Evolutionary conservation across 2,329 filamentous ascomycete genomes (phyloP).

Genomic region (Colletotrichum magnum): DNA sequence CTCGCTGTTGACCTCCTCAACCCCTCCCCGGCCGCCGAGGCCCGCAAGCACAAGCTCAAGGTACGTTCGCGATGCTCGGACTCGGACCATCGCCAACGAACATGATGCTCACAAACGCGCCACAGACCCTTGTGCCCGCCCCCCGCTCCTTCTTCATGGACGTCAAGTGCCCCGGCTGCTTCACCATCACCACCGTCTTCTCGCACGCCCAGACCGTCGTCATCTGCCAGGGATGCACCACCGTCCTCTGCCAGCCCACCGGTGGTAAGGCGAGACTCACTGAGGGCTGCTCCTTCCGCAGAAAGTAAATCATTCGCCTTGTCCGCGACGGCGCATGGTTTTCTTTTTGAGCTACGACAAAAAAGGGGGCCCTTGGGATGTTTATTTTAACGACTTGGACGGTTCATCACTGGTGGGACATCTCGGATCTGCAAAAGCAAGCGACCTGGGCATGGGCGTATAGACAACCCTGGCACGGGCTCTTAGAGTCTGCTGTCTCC

Average conservation of each 20-base stretch:
- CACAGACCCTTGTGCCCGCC: slow-evolving; percentile 90
- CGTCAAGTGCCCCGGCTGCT: slow-evolving; percentile 99
- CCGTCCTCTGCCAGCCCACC: slow-evolving; percentile 99
- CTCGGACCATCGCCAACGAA: neutral
- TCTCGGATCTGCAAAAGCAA: slow-evolving; percentile 71
- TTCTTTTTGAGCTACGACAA: slow-evolving; percentile 50
- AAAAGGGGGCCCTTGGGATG: slow-evolving; percentile 54
- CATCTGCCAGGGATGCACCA: slow-evolving; percentile 99
- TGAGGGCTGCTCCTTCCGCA: slow-evolving; percentile 99
- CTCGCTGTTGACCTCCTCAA: slow-evolving; percentile 99
- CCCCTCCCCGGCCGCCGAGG: slow-evolving; percentile 97
- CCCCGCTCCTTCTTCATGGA: slow-evolving; percentile 99
- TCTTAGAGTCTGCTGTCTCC: slow-evolving; percentile 51
- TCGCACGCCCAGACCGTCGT: slow-evolving; percentile 99
- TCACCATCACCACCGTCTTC: slow-evolving; percentile 99
- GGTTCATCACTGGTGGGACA: slow-evolving; percentile 65
- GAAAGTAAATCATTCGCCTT: slow-evolving; percentile 85
- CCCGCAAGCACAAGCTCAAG: slow-evolving; percentile 99
- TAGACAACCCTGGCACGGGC: slow-evolving; percentile 58
- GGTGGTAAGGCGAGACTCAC: slow-evolving; percentile 99
- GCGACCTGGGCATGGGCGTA: slow-evolving; percentile 64
- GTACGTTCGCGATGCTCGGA: slow-evolving; percentile 64
- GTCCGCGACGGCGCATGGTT: slow-evolving; percentile 54
- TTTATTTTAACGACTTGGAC: slow-evolving; percentile 61
- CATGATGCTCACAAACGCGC: slow-evolving; percentile 40